Evolutionary conservation across 2,329 filamentous ascomycete genomes (phyloP).

Genomic region (Penicillium sp.): DNA sequence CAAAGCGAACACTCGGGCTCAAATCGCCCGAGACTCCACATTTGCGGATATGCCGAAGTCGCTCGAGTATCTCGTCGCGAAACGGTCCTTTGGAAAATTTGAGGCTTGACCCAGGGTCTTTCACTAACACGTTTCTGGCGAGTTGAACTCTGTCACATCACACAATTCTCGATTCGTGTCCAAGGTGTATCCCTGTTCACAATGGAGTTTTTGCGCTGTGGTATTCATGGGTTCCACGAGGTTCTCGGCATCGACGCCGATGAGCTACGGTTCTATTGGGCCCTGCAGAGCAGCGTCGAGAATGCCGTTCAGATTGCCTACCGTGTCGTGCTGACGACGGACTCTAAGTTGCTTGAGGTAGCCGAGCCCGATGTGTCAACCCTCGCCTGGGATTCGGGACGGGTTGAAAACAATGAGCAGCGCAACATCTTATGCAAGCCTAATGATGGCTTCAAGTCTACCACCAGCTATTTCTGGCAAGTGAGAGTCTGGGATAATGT

Average conservation of each 20-base stretch:
- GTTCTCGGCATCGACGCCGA: constrained; percentile 29
- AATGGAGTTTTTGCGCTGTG: constrained; percentile 27
- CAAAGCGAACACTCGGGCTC: constrained; percentile 1
- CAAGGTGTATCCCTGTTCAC: neutral
- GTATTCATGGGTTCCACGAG: constrained; percentile 32
- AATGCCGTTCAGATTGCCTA: constrained; percentile 23
- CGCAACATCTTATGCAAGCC: constrained; percentile 30
- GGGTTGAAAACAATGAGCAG: constrained; percentile 27
- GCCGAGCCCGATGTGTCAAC: neutral
- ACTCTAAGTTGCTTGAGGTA: neutral
- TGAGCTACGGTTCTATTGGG: constrained; percentile 30
- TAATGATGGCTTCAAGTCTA: constrained; percentile 24
- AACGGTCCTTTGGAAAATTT: neutral
- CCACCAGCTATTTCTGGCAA: constrained; percentile 26
- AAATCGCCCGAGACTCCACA: constrained; percentile 3
- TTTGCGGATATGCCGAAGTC: constrained; percentile 4
- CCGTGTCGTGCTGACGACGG: constrained; percentile 18
- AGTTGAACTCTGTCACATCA: neutral
- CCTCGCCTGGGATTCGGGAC: constrained; percentile 28
- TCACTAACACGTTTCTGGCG: neutral
- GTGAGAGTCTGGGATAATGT: constrained; percentile 29
- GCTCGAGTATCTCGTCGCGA: neutral
- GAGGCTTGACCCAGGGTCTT: neutral
- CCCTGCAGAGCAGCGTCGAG: constrained; percentile 13
- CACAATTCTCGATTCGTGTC: neutral